Evolutionary conservation across 2,329 filamentous ascomycete species (phyloP).

Genomic region (Rutstroemia sp.): DNA sequence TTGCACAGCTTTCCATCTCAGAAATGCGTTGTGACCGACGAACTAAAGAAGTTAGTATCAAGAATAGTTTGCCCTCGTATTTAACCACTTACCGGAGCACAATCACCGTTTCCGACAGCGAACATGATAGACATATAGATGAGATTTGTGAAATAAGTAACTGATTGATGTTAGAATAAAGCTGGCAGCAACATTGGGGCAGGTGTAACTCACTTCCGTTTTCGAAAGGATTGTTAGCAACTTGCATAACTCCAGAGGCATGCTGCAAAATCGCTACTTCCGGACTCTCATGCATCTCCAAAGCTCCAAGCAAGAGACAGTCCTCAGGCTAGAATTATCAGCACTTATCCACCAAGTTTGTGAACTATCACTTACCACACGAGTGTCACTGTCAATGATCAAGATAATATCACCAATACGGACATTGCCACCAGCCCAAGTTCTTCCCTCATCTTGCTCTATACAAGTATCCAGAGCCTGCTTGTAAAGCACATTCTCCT

Average conservation of each 20-base stretch:
- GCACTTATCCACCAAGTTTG: not conserved
- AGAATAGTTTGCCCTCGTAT: not conserved
- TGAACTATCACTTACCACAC: conserved; percentile 31
- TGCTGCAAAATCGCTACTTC: conserved; percentile 68
- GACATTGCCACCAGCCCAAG: conserved; percentile 54
- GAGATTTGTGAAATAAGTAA: conserved; percentile 73
- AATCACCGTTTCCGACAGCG: conserved; percentile 63
- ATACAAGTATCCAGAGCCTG: conserved; percentile 42
- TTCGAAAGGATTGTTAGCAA: conserved; percentile 66
- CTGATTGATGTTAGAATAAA: conserved; percentile 24
- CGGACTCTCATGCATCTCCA: conserved; percentile 63
- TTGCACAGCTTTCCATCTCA: conserved; percentile 61
- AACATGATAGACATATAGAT: conserved; percentile 69
- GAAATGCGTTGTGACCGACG: conserved; percentile 70
- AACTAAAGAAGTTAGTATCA: conserved; percentile 35
- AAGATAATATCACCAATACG: conserved; percentile 58
- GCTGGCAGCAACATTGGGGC: too few species aligned
- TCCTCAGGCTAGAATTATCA: conserved; percentile 12
- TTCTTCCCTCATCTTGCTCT: conserved; percentile 40
- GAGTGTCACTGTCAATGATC: conserved; percentile 62
- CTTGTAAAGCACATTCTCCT: conserved; percentile 42
- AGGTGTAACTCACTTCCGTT: conserved; percentile 39
- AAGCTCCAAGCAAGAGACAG: conserved; percentile 36
- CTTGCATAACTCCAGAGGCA: conserved; percentile 70
- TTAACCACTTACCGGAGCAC: conserved; percentile 27